phyloP scores from a whole-genome alignment of 2,329 filamentous ascomycete species.

The Epichloe sibirici region DNA sequence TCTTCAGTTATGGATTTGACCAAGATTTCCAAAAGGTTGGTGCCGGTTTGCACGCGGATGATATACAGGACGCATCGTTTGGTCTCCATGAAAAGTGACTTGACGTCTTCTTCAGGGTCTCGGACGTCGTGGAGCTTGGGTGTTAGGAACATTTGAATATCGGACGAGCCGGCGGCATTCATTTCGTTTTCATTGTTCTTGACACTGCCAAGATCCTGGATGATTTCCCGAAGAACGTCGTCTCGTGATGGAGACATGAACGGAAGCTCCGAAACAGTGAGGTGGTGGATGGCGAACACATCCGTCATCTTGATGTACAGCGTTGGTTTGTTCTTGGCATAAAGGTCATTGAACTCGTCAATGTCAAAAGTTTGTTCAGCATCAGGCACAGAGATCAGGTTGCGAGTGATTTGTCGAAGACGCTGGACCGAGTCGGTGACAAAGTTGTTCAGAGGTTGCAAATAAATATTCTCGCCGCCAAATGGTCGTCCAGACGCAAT shows the following conservation, averaged over 20 bases:
- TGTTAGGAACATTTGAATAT: constrained; percentile 83
- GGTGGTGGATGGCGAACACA: constrained; percentile 88
- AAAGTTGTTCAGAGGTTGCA: constrained; percentile 90
- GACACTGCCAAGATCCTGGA: constrained; percentile 87
- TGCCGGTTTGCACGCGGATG: constrained; percentile 85
- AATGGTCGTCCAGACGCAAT: constrained; percentile 82
- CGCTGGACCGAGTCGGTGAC: constrained; percentile 74
- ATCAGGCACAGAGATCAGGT: constrained; percentile 71
- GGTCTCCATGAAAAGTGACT: constrained; percentile 93
- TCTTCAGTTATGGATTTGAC: constrained; percentile 78
- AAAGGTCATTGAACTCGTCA: constrained; percentile 96
- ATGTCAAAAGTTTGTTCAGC: constrained; percentile 93
- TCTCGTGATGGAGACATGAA: constrained; percentile 69
- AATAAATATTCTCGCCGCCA: constrained; percentile 86
- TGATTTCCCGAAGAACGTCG: constrained; percentile 79
- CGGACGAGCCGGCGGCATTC: constrained; percentile 70
- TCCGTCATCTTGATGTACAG: constrained; percentile 99
- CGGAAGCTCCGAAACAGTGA: constrained; percentile 68
- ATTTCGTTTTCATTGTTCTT: constrained; percentile 95
- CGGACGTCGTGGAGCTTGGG: constrained; percentile 83
- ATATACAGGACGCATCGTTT: constrained; percentile 97
- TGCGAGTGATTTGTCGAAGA: constrained; percentile 60
- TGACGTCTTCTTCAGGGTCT: constrained; percentile 85
- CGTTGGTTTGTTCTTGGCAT: constrained; percentile 90
- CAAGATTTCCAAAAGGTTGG: constrained; percentile 89